phyloP scores from a whole-genome alignment of 352 stramenopile species.

The Globisporangium parvum region DNA sequence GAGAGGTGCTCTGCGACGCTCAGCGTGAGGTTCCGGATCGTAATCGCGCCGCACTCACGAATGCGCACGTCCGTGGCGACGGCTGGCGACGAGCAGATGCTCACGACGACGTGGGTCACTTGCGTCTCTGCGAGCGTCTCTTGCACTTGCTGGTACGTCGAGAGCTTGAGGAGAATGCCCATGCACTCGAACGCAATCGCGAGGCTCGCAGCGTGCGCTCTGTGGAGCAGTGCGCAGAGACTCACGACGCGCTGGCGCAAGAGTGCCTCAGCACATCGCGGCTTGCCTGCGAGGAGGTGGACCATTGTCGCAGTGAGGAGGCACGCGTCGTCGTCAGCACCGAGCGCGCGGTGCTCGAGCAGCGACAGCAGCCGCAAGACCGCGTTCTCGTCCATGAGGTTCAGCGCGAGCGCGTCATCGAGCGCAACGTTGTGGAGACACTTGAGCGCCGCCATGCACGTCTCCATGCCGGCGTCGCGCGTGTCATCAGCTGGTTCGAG shows the following conservation, averaged over 20 bases:
- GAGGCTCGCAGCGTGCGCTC: slow-evolving; percentile 24
- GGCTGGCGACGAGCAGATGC: slow-evolving; percentile 34
- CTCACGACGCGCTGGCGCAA: slow-evolving; percentile 45
- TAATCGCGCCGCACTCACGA: slow-evolving; percentile 43
- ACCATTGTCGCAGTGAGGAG: slow-evolving; percentile 31
- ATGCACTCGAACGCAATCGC: slow-evolving; percentile 41
- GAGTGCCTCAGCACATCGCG: slow-evolving; percentile 35
- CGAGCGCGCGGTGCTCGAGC: slow-evolving; percentile 38
- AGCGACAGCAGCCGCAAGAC: slow-evolving; percentile 37
- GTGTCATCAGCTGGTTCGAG: neutral
- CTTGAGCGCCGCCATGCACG: slow-evolving; percentile 62
- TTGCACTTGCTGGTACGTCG: slow-evolving; percentile 67
- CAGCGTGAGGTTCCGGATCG: slow-evolving; percentile 68
- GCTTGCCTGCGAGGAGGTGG: slow-evolving; percentile 45
- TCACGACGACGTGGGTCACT: slow-evolving; percentile 51
- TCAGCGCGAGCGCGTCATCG: slow-evolving; percentile 50
- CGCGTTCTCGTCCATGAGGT: slow-evolving; percentile 48
- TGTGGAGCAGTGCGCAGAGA: slow-evolving; percentile 48
- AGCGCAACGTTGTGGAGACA: slow-evolving; percentile 61
- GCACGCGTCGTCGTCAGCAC: slow-evolving; percentile 31
- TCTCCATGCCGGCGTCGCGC: slow-evolving; percentile 20
- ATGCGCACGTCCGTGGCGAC: slow-evolving; percentile 21
- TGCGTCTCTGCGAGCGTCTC: slow-evolving; percentile 45
- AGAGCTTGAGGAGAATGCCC: slow-evolving; percentile 48
- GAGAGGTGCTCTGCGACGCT: slow-evolving; percentile 50